Percentiles rank a stretch among this genome's conserved stretches.
These are phyloP conservation scores for Eucalyptus tenuipes DNA, from an alignment of 345 rosid species.

Conservation along the genomic window DNA sequence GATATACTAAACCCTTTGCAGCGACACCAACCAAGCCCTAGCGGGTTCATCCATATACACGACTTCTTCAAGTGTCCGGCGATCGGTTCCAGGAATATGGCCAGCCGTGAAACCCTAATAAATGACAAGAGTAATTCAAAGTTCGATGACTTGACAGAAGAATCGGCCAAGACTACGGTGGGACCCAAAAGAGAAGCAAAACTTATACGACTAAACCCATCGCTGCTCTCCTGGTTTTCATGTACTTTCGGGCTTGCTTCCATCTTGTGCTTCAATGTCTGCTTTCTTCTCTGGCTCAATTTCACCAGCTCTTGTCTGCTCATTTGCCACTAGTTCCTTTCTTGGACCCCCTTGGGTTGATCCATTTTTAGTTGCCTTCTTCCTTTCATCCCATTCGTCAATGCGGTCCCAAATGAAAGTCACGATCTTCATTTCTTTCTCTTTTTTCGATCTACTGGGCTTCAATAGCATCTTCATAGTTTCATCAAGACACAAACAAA, in stretches of 20 bases:
- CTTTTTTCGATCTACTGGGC: conserved; percentile 34
- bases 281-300: neutral
- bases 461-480: conserved; percentile 59
- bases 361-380: conserved; percentile 2
- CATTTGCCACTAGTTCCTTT: neutral
- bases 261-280: neutral
- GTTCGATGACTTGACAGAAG: neutral
- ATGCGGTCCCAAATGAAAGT: conserved; percentile 64
- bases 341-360: neutral
- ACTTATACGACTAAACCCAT: neutral
- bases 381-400: conserved; percentile 19
- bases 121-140: too few species aligned
- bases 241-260: neutral
- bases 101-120: too few species aligned
- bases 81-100: too few species aligned
- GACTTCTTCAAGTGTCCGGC: too few species aligned
- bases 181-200: neutral
- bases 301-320: neutral
- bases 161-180: neutral
- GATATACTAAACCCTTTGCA: too few species aligned
- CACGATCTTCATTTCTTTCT: conserved; percentile 38
- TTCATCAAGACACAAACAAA: neutral
- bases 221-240: neutral
- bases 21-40: too few species aligned
- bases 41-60: too few species aligned